Percentiles rank a stretch among this genome's conserved stretches.
These are phyloP conservation scores for Gnaphalium uliginosum DNA, from an alignment of 129 eudicot species.

Conservation along the genomic window DNA sequence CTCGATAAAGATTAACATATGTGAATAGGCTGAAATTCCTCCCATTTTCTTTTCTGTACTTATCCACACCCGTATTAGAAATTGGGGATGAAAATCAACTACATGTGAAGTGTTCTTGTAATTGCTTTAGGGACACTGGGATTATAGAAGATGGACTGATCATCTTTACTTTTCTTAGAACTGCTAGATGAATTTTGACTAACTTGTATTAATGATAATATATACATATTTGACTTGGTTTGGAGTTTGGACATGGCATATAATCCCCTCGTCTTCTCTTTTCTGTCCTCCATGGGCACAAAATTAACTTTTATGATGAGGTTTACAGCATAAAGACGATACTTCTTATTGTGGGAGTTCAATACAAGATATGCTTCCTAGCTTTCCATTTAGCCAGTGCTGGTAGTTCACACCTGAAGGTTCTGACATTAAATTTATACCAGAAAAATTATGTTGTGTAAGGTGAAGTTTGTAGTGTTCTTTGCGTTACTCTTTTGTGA, in stretches of 20 bases:
- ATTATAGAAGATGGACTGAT: neutral
- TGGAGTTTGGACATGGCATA: constrained; percentile 2
- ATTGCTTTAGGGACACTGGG: constrained; percentile 6
- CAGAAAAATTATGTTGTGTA: neutral
- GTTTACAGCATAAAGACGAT: no score
- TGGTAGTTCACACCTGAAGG: neutral
- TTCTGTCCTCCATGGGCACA: neutral
- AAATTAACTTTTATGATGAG: no score
- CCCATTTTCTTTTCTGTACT: neutral
- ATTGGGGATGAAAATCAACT: constrained; percentile 10
- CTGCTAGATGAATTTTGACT: neutral
- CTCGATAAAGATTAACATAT: neutral
- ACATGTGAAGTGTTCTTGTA: constrained; percentile 1
- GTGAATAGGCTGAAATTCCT: neutral
- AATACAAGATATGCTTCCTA: constrained; percentile 6
- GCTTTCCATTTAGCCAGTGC: neutral
- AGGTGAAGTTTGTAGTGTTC: constrained; percentile 7
- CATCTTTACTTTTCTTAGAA: neutral
- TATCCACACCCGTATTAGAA: neutral
- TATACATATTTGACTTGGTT: constrained; percentile 4
- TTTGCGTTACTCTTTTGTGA: neutral
- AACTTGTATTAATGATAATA: constrained; percentile 2
- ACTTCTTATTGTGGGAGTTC: no score
- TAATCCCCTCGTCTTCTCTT: neutral
- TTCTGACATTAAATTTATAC: neutral